These are phyloP conservation scores for Calonectria fujianensis DNA, from an alignment of 2,329 filamentous ascomycete species.

Conservation along the genomic window DNA sequence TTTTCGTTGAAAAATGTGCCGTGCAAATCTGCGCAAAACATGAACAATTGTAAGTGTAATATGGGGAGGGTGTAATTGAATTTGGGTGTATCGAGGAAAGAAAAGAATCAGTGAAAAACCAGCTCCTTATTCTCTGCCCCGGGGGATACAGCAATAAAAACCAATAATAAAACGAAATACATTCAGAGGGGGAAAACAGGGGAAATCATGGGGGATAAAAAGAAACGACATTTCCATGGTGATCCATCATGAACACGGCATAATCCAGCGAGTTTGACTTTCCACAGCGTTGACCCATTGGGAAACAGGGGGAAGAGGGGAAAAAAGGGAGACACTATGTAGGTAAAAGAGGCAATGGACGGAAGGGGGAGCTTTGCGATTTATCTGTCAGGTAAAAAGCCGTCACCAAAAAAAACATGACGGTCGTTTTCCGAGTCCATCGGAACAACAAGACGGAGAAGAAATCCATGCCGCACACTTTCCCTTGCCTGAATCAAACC, in stretches of 20 bases:
- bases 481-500: constrained; percentile 62
- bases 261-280: constrained; percentile 42
- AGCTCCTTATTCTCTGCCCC: constrained; percentile 43
- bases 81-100: constrained; percentile 33
- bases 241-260: constrained; percentile 52
- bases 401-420: constrained; percentile 50
- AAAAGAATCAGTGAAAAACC: constrained; percentile 46
- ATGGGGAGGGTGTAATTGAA: constrained; percentile 27
- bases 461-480: constrained; percentile 62
- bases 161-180: constrained; percentile 48
- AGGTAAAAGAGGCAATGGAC: constrained; percentile 44
- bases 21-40: constrained; percentile 34
- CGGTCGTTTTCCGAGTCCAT: constrained; percentile 52
- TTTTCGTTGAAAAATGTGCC: constrained; percentile 30
- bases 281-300: constrained; percentile 48
- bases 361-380: constrained; percentile 54
- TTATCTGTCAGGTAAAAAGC: constrained; percentile 56
- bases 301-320: constrained; percentile 39
- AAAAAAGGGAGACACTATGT: constrained; percentile 50
- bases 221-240: constrained; percentile 57
- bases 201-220: constrained; percentile 46
- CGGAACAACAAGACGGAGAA: constrained; percentile 57
- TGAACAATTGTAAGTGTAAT: constrained; percentile 33
- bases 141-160: constrained; percentile 46
- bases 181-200: constrained; percentile 39